These are phyloP conservation scores for Phytophthora pini DNA, from an alignment of 352 stramenopile genomes.

Conservation along the genomic window DNA sequence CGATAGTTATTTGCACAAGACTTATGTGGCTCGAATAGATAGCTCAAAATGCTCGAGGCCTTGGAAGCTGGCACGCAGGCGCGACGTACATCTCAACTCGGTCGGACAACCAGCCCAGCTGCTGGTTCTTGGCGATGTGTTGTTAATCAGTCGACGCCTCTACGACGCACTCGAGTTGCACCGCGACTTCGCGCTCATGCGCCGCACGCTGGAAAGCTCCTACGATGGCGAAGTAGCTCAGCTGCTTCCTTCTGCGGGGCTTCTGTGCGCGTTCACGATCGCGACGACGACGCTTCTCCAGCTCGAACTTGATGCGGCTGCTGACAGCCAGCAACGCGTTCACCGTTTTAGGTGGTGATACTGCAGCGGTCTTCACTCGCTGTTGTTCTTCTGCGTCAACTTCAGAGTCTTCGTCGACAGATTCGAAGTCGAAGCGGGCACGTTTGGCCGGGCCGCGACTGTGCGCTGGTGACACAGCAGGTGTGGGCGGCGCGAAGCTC, in stretches of 20 bases:
- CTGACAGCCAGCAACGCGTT: conserved; percentile 75
- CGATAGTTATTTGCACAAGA: conserved; percentile 54
- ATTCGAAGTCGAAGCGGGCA: conserved; percentile 60
- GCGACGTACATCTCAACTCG: conserved; percentile 12
- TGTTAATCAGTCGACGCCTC: conserved; percentile 38
- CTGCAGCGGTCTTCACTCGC: conserved; percentile 10
- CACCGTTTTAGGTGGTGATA: conserved; percentile 41
- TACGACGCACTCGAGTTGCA: conserved; percentile 51
- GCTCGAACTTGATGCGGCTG: conserved; percentile 74
- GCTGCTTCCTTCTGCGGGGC: conserved; percentile 65
- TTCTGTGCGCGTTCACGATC: conserved; percentile 57
- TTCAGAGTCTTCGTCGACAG: conserved; percentile 27
- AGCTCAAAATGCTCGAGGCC: conserved; percentile 42
- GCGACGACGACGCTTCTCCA: conserved; percentile 62
- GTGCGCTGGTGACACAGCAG: conserved; percentile 68
- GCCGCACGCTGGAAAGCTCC: conserved; percentile 81
- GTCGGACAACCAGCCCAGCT: conserved; percentile 23
- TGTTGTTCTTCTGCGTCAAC: conserved; percentile 36
- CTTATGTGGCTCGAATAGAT: conserved; percentile 46
- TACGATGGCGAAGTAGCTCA: conserved; percentile 85
- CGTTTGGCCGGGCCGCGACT: conserved; percentile 55
- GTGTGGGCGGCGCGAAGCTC: conserved; percentile 74
- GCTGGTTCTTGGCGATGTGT: conserved; percentile 22
- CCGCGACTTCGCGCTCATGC: conserved; percentile 60
- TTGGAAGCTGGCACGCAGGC: conserved; percentile 1